phyloP scores from a whole-genome alignment of 441 rosid genomes.

The Adansonia gregorii region DNA sequence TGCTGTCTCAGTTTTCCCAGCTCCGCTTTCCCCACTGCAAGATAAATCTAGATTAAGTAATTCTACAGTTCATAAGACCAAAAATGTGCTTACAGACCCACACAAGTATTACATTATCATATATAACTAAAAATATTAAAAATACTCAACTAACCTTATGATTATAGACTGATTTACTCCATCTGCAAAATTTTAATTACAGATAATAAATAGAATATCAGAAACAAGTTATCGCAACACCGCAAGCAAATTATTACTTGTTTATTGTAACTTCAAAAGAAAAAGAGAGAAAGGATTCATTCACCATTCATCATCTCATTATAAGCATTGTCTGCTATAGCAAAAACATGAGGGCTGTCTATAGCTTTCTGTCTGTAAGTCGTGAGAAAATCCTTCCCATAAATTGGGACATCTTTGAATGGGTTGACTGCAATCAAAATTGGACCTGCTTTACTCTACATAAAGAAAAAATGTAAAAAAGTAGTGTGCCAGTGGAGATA shows the following conservation, averaged over 20 bases:
- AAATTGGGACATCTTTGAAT: constrained; percentile 62
- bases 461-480: constrained; percentile 32
- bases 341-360: constrained; percentile 85
- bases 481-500: constrained; percentile 22
- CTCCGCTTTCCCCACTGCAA: constrained; percentile 97
- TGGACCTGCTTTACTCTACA: constrained; percentile 94
- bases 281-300: constrained; percentile 15
- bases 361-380: constrained; percentile 65
- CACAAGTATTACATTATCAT: constrained; percentile 17
- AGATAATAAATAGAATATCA: constrained; percentile 28
- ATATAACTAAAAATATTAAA: not conserved
- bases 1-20: constrained; percentile 99
- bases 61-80: constrained; percentile 17
- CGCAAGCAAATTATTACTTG: constrained; percentile 18
- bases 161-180: constrained; percentile 73
- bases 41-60: constrained; percentile 21
- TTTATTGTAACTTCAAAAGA: constrained; percentile 15
- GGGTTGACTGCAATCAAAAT: constrained; percentile 91
- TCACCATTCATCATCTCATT: constrained; percentile 92
- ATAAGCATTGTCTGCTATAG: constrained; percentile 79
- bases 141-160: constrained; percentile 58
- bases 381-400: constrained; percentile 61
- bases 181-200: constrained; percentile 50
- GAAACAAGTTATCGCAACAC: constrained; percentile 25
- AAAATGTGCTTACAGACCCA: constrained; percentile 17